Conservation (phyloP, 257 asterid species). For the Solanum neorickii region DNA sequence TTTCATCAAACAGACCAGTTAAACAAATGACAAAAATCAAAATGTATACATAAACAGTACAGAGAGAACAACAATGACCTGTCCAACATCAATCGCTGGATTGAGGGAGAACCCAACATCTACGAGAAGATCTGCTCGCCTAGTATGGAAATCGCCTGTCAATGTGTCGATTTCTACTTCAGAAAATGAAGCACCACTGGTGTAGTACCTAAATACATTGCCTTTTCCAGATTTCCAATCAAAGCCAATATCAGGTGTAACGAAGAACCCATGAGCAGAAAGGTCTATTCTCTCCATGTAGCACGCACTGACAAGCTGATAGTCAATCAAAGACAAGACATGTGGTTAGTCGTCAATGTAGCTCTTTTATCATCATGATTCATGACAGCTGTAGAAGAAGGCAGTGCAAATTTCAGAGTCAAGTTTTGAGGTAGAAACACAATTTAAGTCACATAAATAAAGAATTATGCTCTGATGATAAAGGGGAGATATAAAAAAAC, state of each 20-base stretch:
- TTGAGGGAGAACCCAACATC: conserved; percentile 89
- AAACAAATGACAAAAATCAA: neutral
- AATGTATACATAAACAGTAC: neutral
- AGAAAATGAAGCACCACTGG: conserved; percentile 85
- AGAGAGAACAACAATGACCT: conserved; percentile 28
- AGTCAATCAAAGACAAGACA: neutral
- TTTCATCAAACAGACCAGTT: neutral
- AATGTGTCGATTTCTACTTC: conserved; percentile 92
- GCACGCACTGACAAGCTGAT: conserved; percentile 76
- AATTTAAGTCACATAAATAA: neutral
- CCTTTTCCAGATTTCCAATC: conserved; percentile 81
- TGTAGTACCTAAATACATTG: conserved; percentile 62
- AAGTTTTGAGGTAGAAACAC: neutral
- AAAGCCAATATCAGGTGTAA: conserved; percentile 70
- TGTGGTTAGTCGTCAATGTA: neutral
- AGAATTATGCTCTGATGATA: neutral
- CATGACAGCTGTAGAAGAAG: neutral
- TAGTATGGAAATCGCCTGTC: conserved; percentile 86
- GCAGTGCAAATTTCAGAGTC: neutral
- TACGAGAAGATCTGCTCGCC: conserved; percentile 62
- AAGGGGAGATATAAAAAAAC: neutral
- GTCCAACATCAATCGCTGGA: conserved; percentile 98
- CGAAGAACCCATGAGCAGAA: conserved; percentile 88
- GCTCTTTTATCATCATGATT: neutral
- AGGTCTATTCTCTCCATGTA: conserved; percentile 86